Evolutionary conservation across 2,329 filamentous ascomycete species (phyloP).

Genomic region (Pseudogymnoascus sp.): DNA sequence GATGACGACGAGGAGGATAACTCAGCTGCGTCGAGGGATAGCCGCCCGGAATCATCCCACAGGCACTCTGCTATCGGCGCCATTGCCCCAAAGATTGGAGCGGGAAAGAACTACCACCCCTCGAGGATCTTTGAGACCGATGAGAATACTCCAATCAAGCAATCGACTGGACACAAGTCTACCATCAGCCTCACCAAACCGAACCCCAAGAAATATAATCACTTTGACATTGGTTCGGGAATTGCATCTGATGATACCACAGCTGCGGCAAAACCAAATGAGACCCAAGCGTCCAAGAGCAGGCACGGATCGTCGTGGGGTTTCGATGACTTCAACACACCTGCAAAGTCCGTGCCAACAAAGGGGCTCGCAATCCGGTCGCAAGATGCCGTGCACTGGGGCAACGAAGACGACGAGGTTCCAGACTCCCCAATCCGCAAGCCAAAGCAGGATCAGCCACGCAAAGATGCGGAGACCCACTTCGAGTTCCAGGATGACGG

Average conservation of each 20-base stretch:
- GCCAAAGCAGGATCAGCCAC: conserved; percentile 55
- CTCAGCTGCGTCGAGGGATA: conserved; percentile 4
- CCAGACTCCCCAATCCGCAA: conserved; percentile 50
- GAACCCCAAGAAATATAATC: conserved; percentile 71
- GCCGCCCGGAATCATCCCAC: conserved; percentile 8
- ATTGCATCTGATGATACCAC: conserved; percentile 38
- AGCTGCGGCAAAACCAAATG: conserved; percentile 25
- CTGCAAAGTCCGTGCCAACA: conserved; percentile 58
- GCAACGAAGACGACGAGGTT: conserved; percentile 58
- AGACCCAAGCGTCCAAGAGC: conserved; percentile 29
- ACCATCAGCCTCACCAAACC: conserved; percentile 45
- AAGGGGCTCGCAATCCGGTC: conserved; percentile 45
- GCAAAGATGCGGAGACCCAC: conserved; percentile 72
- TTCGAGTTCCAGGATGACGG: conserved; percentile 76
- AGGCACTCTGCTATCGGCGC: conserved; percentile 13
- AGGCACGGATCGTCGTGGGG: conserved; percentile 74
- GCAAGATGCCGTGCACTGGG: conserved; percentile 73
- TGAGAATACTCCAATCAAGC: conserved; percentile 37
- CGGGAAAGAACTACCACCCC: conserved; percentile 53
- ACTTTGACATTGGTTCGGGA: conserved; percentile 74
- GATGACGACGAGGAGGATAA: conserved; percentile 30
- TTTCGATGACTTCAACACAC: conserved; percentile 82
- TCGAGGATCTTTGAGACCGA: conserved; percentile 57
- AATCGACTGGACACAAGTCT: conserved; percentile 35
- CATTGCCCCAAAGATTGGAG: conserved; percentile 44